phyloP scores from a whole-genome alignment of 805 yeast genomes.

The Danielozyma ontarioensis region DNA sequence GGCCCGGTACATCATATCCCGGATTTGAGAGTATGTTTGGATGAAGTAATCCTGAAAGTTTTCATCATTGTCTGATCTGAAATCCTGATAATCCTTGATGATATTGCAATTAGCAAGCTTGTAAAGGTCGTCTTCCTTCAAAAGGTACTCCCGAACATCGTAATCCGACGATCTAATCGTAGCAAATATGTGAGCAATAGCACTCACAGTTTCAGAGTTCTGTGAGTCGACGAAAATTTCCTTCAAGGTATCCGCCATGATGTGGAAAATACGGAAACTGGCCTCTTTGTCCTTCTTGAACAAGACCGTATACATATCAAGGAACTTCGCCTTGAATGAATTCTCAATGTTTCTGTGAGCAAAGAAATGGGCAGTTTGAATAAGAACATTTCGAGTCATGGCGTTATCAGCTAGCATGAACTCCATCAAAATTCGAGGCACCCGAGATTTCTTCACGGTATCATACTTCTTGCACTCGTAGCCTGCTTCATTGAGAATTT shows the following conservation, averaged over 20 bases:
- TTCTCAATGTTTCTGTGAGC: conserved; percentile 23
- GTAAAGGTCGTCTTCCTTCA: conserved; percentile 11
- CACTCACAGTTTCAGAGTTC: conserved; percentile 21
- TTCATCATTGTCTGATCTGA: conserved; percentile 3
- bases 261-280: conserved; percentile 26
- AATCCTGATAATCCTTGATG: conserved; percentile 3
- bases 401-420: conserved; percentile 14
- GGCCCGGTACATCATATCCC: conserved; percentile 32
- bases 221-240: conserved; percentile 21
- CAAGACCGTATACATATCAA: conserved; percentile 23
- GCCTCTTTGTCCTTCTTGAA: conserved; percentile 13
- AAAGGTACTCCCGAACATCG: conserved; percentile 8
- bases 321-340: conserved; percentile 23
- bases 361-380: conserved; percentile 27
- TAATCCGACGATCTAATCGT: conserved; percentile 12
- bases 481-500: conserved; percentile 17
- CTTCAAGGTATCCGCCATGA: conserved; percentile 23
- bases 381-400: conserved; percentile 17
- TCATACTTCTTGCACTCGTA: conserved; percentile 9
- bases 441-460: conserved; percentile 9
- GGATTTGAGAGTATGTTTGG: conserved; percentile 3
- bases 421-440: conserved; percentile 26
- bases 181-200: conserved; percentile 22
- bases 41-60: neutral
- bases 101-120: conserved; percentile 6